These are phyloP conservation scores for Xylaria arbuscula DNA, from an alignment of 2,329 filamentous ascomycete genomes.

Conservation along the genomic window DNA sequence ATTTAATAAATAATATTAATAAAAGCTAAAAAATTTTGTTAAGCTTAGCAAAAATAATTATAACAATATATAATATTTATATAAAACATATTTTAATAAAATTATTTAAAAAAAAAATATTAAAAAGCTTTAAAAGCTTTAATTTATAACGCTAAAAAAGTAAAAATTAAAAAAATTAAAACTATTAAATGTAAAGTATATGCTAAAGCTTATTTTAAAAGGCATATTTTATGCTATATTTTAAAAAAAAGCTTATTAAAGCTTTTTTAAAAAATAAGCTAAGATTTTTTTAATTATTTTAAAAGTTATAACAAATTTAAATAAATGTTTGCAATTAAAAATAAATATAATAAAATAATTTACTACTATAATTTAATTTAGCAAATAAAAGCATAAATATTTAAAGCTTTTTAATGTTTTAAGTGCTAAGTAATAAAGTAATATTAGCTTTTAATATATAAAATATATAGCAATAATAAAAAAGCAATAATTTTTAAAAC, in stretches of 20 bases:
- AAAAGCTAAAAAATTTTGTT: background rate
- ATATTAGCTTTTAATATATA: conserved; percentile 1
- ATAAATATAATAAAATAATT: conserved; percentile 8
- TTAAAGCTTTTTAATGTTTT: background rate
- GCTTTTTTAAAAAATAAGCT: background rate
- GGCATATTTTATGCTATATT: background rate
- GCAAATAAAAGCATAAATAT: background rate
- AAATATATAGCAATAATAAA: conserved; percentile 4
- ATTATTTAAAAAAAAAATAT: background rate
- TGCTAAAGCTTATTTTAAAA: background rate
- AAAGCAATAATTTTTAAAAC: background rate
- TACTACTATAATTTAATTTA: background rate
- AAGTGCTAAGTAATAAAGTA: background rate
- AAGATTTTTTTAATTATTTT: conserved; percentile 2
- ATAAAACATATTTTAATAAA: background rate
- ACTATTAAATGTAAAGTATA: background rate
- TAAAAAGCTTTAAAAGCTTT: conserved; percentile 1
- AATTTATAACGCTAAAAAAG: background rate
- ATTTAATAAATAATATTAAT: background rate
- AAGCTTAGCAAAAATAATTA: background rate
- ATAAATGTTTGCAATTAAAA: background rate
- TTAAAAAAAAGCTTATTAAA: background rate
- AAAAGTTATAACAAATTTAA: background rate
- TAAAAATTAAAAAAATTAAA: conserved; percentile 2
- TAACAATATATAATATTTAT: background rate